Evolutionary conservation across 176 grass and related monocot species (phyloP).

Genomic region (Aegilops bicornis): DNA sequence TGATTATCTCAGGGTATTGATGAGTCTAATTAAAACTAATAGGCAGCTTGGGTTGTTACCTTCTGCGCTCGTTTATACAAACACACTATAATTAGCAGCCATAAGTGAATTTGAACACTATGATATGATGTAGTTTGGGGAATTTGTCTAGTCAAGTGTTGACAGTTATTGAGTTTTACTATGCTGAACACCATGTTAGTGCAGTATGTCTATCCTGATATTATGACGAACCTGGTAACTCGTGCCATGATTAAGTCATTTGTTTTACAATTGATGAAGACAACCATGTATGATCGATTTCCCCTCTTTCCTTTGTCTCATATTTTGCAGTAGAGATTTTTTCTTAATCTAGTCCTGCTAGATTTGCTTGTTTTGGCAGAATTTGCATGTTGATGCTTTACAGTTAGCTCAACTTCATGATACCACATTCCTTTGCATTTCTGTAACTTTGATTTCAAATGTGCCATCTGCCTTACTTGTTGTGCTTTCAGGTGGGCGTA

Average conservation of each 20-base stretch:
- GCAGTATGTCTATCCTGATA: background rate
- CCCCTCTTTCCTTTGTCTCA: background rate
- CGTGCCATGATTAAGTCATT: background rate
- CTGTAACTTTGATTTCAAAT: constrained; percentile 18
- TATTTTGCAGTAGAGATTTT: background rate
- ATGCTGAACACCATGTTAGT: background rate
- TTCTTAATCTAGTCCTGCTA: background rate
- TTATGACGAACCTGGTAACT: background rate
- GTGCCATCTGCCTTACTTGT: constrained; percentile 17
- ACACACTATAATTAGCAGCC: background rate
- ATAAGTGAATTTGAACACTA: constrained; percentile 15
- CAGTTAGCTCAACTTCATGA: constrained; percentile 12
- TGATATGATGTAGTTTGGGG: constrained; percentile 3
- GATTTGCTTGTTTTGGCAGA: constrained; percentile 1
- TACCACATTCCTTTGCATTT: constrained; percentile 2
- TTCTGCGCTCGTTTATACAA: constrained; percentile 1
- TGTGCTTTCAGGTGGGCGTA: constrained; percentile 75
- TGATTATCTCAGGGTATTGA: background rate
- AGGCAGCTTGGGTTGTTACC: background rate
- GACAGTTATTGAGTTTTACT: background rate
- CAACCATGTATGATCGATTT: background rate
- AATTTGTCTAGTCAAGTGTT: background rate
- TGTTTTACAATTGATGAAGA: background rate
- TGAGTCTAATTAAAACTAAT: constrained; percentile 1
- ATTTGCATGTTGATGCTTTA: constrained; percentile 18